Percentiles rank a stretch among this genome's conserved stretches.
These are phyloP conservation scores for Ceratobasidium sp. DNA, from an alignment of 1,284 basidiomycete species.

Conservation along the genomic window DNA sequence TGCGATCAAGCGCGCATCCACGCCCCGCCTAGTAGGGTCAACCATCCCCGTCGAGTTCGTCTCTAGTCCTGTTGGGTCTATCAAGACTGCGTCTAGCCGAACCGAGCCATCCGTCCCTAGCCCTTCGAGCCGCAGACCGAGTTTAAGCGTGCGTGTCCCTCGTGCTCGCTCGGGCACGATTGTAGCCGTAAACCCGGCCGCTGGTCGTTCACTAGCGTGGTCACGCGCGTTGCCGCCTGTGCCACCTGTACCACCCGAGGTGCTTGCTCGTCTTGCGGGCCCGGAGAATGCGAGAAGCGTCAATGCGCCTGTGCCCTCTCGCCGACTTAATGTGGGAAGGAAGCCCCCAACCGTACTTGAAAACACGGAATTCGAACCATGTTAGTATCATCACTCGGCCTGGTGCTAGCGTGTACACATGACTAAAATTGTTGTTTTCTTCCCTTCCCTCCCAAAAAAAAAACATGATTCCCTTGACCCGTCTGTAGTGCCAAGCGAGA, in stretches of 20 bases:
- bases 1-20: neutral
- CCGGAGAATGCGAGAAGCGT: neutral
- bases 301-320: neutral
- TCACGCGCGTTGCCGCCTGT: constrained; percentile 35
- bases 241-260: constrained; percentile 23
- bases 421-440: neutral
- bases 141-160: constrained; percentile 30
- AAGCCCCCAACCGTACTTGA: constrained; percentile 27
- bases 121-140: constrained; percentile 18
- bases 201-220: constrained; percentile 30
- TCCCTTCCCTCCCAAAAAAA: neutral
- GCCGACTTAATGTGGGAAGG: neutral
- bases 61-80: constrained; percentile 1
- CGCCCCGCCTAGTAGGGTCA: neutral
- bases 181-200: constrained; percentile 32
- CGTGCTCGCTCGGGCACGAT: constrained; percentile 6
- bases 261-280: neutral
- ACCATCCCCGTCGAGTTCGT: neutral
- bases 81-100: neutral
- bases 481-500: constrained; percentile 16
- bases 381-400: constrained; percentile 36
- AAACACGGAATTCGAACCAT: constrained; percentile 25
- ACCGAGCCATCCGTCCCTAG: neutral
- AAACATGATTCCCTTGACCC: neutral
- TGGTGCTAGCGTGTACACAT: constrained; percentile 15